Percentiles rank a stretch among this genome's conserved stretches.
Evolutionary conservation across 768 basidiomycete genomes (phyloP).

Genomic region (Botryobasidium botryosum): DNA sequence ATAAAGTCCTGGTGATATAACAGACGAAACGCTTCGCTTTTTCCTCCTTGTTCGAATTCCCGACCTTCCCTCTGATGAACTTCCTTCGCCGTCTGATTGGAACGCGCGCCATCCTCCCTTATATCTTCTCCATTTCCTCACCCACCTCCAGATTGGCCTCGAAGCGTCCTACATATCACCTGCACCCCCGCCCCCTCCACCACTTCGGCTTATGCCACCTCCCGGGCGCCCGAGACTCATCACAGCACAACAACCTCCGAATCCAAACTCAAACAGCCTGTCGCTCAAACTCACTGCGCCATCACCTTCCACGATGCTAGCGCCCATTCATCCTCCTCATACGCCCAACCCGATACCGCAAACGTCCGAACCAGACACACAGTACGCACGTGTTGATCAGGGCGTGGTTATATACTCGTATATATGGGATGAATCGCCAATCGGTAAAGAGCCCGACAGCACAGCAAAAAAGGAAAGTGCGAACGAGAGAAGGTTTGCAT

Average conservation of each 20-base stretch:
- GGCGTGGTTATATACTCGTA: slow-evolving; percentile 54
- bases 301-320: slow-evolving; percentile 39
- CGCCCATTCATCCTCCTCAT: slow-evolving; percentile 58
- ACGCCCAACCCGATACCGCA: slow-evolving; percentile 77
- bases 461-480: slow-evolving; percentile 22
- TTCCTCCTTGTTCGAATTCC: no score
- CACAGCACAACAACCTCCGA: slow-evolving; percentile 34
- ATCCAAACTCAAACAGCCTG: slow-evolving; percentile 21
- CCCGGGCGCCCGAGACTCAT: background rate
- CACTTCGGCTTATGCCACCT: slow-evolving; percentile 5
- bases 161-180: slow-evolving; percentile 52
- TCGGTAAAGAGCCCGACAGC: slow-evolving; percentile 14
- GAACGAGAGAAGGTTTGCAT: slow-evolving; percentile 29
- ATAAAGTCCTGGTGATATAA: no score
- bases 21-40: no score
- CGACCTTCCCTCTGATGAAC: no score
- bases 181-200: slow-evolving; percentile 3
- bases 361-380: slow-evolving; percentile 51
- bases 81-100: no score
- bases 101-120: no score
- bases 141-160: slow-evolving; percentile 58
- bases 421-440: slow-evolving; percentile 62
- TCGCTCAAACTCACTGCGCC: slow-evolving; percentile 23
- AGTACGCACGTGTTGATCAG: slow-evolving; percentile 54
- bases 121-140: no score